Percentiles rank a stretch among this genome's conserved stretches.
Conservation (phyloP, 2,329 filamentous ascomycete genomes). For the Apiospora pterosperma region DNA sequence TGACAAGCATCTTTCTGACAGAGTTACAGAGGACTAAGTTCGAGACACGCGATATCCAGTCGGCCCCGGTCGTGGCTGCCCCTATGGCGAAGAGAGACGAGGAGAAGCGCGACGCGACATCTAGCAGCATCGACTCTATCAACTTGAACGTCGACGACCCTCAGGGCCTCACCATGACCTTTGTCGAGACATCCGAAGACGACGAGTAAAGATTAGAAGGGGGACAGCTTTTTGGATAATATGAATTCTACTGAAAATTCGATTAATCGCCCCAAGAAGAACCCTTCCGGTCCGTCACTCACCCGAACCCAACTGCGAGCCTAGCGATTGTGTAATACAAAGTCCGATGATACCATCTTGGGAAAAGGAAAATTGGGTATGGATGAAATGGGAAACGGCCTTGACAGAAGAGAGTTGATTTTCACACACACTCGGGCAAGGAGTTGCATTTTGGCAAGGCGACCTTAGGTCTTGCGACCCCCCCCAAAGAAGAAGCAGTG, state of each 20-base stretch:
- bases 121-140: conserved; percentile 35
- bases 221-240: not conserved
- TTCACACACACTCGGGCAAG: not conserved
- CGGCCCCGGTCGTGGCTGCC: conserved; percentile 17
- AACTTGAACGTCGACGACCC: conserved; percentile 42
- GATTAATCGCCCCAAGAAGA: not conserved
- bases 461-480: not conserved
- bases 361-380: not conserved
- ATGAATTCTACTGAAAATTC: not conserved
- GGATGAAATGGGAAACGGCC: not conserved
- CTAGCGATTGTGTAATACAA: not conserved
- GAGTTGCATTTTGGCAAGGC: not conserved
- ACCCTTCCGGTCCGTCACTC: not conserved
- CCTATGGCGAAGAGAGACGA: conserved; percentile 12
- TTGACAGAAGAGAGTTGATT: not conserved
- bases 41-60: conserved; percentile 19
- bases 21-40: conserved; percentile 23
- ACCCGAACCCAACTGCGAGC: not conserved
- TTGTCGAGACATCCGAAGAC: conserved; percentile 37
- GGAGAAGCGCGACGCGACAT: conserved; percentile 18
- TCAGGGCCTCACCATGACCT: conserved; percentile 44
- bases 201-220: conserved; percentile 13
- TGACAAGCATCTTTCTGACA: conserved; percentile 19
- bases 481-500: not conserved
- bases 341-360: conserved; percentile 4